Percentiles rank a stretch among this genome's conserved stretches.
These are phyloP conservation scores for Coemansia pectinata DNA, from an alignment of 192 early-diverging fungal species.

Conservation along the genomic window DNA sequence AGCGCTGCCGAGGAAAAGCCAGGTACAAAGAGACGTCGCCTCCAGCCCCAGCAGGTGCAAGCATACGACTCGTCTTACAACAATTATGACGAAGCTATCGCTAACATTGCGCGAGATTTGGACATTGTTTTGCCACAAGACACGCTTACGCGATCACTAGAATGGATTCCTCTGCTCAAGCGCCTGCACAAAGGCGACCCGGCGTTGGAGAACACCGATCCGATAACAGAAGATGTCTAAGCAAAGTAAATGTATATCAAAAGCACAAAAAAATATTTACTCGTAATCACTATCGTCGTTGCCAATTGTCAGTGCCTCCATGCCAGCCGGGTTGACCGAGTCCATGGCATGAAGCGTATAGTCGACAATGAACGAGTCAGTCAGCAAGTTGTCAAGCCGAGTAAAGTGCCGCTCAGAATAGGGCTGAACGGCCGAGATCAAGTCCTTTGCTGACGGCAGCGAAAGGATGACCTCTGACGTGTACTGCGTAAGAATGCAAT, in stretches of 20 bases:
- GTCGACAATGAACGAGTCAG: conserved; percentile 83
- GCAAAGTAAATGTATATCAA: neutral
- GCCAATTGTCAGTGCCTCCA: conserved; percentile 25
- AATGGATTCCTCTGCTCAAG: conserved; percentile 42
- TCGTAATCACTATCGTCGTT: conserved; percentile 10
- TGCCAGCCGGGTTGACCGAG: conserved; percentile 13
- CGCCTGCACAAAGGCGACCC: conserved; percentile 22
- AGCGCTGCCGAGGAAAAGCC: conserved; percentile 18
- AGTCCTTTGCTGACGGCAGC: conserved; percentile 79
- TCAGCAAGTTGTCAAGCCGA: conserved; percentile 74
- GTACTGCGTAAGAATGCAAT: conserved; percentile 71
- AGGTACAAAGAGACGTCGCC: conserved; percentile 12
- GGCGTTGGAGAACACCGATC: neutral
- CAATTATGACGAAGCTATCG: conserved; percentile 26
- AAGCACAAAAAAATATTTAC: neutral
- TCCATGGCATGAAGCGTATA: conserved; percentile 92
- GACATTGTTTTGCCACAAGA: conserved; percentile 41
- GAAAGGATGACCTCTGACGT: conserved; percentile 68
- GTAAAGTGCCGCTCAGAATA: conserved; percentile 93
- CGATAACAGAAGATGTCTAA: neutral
- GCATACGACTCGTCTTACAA: conserved; percentile 12
- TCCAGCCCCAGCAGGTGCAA: conserved; percentile 17
- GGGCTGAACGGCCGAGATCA: conserved; percentile 80
- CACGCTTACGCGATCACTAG: conserved; percentile 15
- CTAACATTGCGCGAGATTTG: conserved; percentile 34